Percentiles rank a stretch among this genome's conserved stretches.
Conservation (phyloP, 352 stramenopile genomes). For the Globisporangium cystogenes region DNA sequence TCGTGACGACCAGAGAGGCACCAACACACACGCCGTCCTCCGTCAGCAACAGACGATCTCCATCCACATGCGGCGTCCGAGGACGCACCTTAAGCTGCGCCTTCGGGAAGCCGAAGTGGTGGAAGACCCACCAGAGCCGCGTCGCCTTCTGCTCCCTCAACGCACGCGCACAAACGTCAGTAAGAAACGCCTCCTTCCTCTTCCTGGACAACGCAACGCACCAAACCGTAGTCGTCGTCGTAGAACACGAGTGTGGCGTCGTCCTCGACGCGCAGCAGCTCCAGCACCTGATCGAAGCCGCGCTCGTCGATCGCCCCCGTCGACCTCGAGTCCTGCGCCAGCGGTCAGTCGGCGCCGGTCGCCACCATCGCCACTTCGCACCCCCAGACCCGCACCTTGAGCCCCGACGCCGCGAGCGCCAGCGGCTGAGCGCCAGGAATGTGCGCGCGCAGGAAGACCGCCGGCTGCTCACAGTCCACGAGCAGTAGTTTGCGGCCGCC, state of each 20-base stretch:
- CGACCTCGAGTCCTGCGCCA: conserved; percentile 20
- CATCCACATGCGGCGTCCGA: too few species aligned
- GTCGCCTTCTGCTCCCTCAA: conserved; percentile 35
- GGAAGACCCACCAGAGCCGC: conserved; percentile 78
- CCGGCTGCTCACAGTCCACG: conserved; percentile 57
- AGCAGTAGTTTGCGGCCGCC: conserved; percentile 23
- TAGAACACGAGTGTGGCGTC: conserved; percentile 73
- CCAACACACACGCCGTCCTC: too few species aligned
- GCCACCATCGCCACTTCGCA: conserved; percentile 12
- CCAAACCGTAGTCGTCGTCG: conserved; percentile 65
- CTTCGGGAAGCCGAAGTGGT: conserved; percentile 65
- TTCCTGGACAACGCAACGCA: conserved; percentile 9
- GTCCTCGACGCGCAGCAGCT: conserved; percentile 34
- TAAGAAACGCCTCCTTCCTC: too few species aligned
- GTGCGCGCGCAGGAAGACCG: conserved; percentile 45
- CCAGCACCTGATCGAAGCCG: conserved; percentile 38
- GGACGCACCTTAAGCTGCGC: conserved; percentile 57
- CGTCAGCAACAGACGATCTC: too few species aligned
- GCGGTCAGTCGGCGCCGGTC: too few species aligned
- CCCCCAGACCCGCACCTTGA: conserved; percentile 29
- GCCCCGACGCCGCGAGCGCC: conserved; percentile 28
- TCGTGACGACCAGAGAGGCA: too few species aligned
- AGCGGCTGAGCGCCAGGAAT: conserved; percentile 14
- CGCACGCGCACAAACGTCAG: background rate
- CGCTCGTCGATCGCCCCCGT: conserved; percentile 36